Evolutionary conservation across 768 basidiomycete genomes (phyloP).

Genomic region (Lyophyllum decastes): DNA sequence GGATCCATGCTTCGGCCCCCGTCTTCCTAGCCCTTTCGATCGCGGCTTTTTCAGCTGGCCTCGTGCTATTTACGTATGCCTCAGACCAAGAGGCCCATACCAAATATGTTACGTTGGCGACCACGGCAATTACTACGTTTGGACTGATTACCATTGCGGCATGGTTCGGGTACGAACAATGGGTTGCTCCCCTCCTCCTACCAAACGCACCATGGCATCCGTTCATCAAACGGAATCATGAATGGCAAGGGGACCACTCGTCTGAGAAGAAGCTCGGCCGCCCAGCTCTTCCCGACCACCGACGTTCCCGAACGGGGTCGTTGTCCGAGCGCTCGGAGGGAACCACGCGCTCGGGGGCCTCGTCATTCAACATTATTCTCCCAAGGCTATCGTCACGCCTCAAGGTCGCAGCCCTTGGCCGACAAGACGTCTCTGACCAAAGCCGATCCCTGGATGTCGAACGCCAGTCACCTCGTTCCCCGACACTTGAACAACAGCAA

Average conservation of each 20-base stretch:
- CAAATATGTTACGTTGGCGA: slow-evolving; percentile 13
- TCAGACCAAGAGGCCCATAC: slow-evolving; percentile 13
- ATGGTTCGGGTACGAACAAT: slow-evolving; percentile 21
- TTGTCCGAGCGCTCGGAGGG: slow-evolving; percentile 9
- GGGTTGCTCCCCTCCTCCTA: slow-evolving; percentile 12
- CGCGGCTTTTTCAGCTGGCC: slow-evolving; percentile 12
- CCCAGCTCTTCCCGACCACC: not conserved
- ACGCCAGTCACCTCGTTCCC: not conserved
- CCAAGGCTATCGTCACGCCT: not conserved
- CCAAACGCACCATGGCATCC: slow-evolving; percentile 4
- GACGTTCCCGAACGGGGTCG: slow-evolving; percentile 5
- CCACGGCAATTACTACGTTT: slow-evolving; percentile 15
- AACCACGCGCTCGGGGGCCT: slow-evolving; percentile 2
- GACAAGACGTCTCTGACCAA: not conserved
- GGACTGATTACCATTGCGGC: slow-evolving; percentile 6
- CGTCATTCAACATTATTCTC: slow-evolving; percentile 6
- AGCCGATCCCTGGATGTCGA: not conserved
- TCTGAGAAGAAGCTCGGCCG: not conserved
- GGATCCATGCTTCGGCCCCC: slow-evolving; percentile 18
- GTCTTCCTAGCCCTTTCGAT: slow-evolving; percentile 20
- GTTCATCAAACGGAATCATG: not conserved
- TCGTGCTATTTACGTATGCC: slow-evolving; percentile 15
- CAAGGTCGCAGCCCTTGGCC: slow-evolving; percentile 1
- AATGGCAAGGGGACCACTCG: not conserved
- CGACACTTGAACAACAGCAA: not conserved